These are phyloP conservation scores for Aspergillus funiculosus DNA, from an alignment of 495 filamentous ascomycete genomes.

Conservation along the genomic window DNA sequence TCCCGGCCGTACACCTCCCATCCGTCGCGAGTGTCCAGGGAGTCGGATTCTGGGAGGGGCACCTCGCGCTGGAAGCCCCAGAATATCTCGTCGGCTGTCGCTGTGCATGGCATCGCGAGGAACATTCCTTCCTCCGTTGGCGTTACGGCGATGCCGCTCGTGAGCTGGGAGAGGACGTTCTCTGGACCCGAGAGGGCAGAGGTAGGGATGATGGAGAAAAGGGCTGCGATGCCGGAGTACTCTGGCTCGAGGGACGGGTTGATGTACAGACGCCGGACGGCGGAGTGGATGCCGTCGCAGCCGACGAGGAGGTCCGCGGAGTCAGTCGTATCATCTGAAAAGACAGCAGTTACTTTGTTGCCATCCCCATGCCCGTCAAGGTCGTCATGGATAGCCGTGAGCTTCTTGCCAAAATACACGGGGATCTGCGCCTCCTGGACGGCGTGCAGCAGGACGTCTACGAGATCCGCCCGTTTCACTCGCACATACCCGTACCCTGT, in stretches of 20 bases:
- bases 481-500: conserved; percentile 34
- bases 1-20: conserved; percentile 38
- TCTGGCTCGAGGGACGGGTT: conserved; percentile 26
- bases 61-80: conserved; percentile 27
- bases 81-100: conserved; percentile 23
- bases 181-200: conserved; percentile 13
- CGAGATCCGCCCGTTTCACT: conserved; percentile 27
- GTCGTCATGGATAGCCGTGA: conserved; percentile 19
- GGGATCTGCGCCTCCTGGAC: conserved; percentile 20
- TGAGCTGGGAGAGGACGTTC: conserved; percentile 5
- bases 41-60: conserved; percentile 20
- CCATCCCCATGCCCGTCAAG: conserved; percentile 11
- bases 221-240: conserved; percentile 33
- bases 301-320: conserved; percentile 49
- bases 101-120: conserved; percentile 34
- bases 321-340: conserved; percentile 27
- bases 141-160: conserved; percentile 37
- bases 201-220: conserved; percentile 39
- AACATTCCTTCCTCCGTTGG: conserved; percentile 46
- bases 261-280: conserved; percentile 25
- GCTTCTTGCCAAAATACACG: conserved; percentile 20
- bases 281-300: conserved; percentile 53
- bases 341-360: conserved; percentile 19
- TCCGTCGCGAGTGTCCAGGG: conserved; percentile 28
- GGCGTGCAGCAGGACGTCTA: conserved; percentile 24